A percentile compares a stretch with the other conserved stretches of the same genome.
Evolutionary conservation across 257 asterid species (phyloP).

Genomic region (Capsicum pubescens): DNA sequence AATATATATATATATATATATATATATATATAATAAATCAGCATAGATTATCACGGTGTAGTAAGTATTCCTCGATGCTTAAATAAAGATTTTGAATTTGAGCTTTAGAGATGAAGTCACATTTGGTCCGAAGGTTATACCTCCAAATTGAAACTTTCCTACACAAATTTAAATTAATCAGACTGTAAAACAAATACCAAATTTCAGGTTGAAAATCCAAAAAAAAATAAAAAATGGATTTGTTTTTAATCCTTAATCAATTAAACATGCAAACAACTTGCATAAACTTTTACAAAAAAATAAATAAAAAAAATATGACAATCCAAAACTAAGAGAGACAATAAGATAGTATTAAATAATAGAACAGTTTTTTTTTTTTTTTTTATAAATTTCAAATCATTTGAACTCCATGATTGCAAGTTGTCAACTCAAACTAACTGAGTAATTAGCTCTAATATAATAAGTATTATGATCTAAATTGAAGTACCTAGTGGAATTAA

Average conservation of each 20-base stretch:
- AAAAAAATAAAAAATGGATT: too few species aligned
- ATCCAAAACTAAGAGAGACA: background rate
- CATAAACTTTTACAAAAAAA: too few species aligned
- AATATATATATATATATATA: too few species aligned
- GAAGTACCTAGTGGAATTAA: background rate
- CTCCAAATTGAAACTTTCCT: too few species aligned
- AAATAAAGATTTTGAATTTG: background rate
- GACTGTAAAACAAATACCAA: background rate
- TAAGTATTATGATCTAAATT: background rate
- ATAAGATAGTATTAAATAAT: background rate
- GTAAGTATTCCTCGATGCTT: too few species aligned
- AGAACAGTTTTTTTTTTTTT: background rate
- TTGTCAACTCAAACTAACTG: conserved; percentile 15
- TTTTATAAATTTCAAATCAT: background rate
- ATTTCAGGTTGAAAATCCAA: background rate
- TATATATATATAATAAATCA: too few species aligned
- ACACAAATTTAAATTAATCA: too few species aligned
- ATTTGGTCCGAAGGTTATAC: background rate
- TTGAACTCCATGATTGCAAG: conserved; percentile 27
- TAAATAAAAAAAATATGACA: background rate
- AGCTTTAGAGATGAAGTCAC: background rate
- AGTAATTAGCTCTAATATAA: conserved; percentile 19
- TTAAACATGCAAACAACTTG: background rate
- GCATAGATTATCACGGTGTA: too few species aligned
- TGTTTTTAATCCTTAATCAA: background rate